Base-by-base conservation (phyloP, 2,329 filamentous ascomycete species). In the Sporothrix curviconia region DNA sequence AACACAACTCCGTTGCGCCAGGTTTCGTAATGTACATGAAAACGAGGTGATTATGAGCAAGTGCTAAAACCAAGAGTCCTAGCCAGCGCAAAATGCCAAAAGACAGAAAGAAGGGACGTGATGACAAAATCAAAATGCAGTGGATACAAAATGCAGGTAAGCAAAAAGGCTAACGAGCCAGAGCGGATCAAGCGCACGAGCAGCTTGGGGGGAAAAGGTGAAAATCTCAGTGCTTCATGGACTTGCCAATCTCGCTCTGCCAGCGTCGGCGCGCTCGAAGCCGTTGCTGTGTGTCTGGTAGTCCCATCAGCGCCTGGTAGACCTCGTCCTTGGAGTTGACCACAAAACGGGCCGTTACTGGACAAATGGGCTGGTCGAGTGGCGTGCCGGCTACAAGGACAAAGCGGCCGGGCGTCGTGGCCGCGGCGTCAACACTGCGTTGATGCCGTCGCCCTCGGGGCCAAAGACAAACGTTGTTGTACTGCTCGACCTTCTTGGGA, bases 401-500 rank as follows among this genome's bases (percentile, higher is more conserved):
- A 65, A 88, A 78, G 54, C 82, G 74, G 2, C 79, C 77, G 22
- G 70, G 74, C 64, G 81, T 78, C 36, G 80, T 78, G 0, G 87
- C 89, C 44, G 77, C 80, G 12, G 81, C 80, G 3, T 83, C 80
- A 11, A 94, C 89, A 52, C 82, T 80, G 2, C 83, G 61, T 87
- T 79, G 8, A 97, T 80, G 28, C 82, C 79, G 65, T 96, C 90
- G 46, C 92, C 92, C 28, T 81, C 77, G 62, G 85, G 81, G 66
- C 90, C 86, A 67, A 97, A 96, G 6, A 96, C 89, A 24, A n/a
- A 94, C 88, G 69, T 94, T 96, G 73, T 96, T 85, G 70, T 84
- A 96, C 67, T 88, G 81, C 57, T 78, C 77, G 14, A 92, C 80
- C 2, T 74, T 74, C 53, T 49, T 32, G 25, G 42, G 22, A 65